Percentiles rank a stretch among this genome's conserved stretches.
Evolutionary conservation across 345 rosid species (phyloP).

Genomic region (Salix caprea): DNA sequence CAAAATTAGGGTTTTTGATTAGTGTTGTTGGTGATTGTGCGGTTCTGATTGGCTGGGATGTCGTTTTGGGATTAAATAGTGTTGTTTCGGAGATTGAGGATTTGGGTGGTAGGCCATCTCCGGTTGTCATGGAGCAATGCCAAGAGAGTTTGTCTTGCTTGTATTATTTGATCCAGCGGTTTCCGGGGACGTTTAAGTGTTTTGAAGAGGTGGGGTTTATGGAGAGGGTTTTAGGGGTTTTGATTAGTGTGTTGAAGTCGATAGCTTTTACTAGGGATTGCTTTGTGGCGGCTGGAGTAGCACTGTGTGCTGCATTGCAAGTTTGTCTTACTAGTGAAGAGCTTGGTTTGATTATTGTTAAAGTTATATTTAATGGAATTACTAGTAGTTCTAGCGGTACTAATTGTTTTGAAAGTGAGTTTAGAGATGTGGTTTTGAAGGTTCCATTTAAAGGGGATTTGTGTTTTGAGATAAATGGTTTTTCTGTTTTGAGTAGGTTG

Average conservation of each 20-base stretch:
- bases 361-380: conserved; percentile 52
- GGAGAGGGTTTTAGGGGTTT: conserved; percentile 54
- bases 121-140: conserved; percentile 88
- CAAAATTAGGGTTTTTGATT: conserved; percentile 68
- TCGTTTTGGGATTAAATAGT: conserved; percentile 58
- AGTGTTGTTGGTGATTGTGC: conserved; percentile 73
- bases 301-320: conserved; percentile 77
- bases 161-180: conserved; percentile 88
- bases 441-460: conserved; percentile 63
- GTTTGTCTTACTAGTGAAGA: conserved; percentile 62
- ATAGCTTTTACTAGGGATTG: conserved; percentile 78
- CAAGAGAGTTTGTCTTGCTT: conserved; percentile 89
- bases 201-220: conserved; percentile 38
- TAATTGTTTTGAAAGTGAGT: conserved; percentile 19
- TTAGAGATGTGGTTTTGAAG: conserved; percentile 43
- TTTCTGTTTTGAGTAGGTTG: conserved; percentile 75
- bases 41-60: conserved; percentile 62
- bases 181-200: conserved; percentile 50
- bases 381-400: conserved; percentile 22
- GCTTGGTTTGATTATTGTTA: conserved; percentile 62
- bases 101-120: conserved; percentile 70
- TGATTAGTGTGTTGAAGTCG: conserved; percentile 59
- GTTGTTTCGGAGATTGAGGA: conserved; percentile 55
- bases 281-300: conserved; percentile 89
- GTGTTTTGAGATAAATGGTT: conserved; percentile 46